Evolutionary conservation across 257 asterid species (phyloP).

Genomic region (Penstemon davidsonii): DNA sequence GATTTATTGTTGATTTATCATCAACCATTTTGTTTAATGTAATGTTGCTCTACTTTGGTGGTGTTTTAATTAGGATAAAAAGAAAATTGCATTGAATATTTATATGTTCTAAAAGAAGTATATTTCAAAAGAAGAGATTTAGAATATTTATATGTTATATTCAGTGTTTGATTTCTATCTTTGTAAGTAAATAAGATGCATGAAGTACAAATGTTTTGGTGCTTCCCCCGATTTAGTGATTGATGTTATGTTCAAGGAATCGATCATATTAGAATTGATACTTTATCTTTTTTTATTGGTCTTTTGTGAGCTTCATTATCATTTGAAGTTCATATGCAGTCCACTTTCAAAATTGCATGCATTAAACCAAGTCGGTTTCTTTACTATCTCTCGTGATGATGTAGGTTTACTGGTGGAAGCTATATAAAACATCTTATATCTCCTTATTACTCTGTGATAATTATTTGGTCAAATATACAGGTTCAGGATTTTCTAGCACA

Average conservation of each 20-base stretch:
- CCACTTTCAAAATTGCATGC: no score
- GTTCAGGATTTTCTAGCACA: conserved; percentile 67
- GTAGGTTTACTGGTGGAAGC: no score
- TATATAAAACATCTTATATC: neutral
- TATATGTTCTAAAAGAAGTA: neutral
- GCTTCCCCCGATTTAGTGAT: conserved; percentile 10
- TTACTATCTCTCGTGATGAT: no score
- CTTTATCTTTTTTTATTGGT: no score
- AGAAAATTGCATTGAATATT: neutral
- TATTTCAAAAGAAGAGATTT: neutral
- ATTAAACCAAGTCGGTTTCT: no score
- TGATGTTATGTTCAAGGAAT: conserved; percentile 1
- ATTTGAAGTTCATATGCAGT: neutral
- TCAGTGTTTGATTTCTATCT: neutral
- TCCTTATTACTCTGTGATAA: conserved; percentile 22
- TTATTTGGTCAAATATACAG: conserved; percentile 33
- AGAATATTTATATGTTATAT: neutral
- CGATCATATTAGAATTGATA: neutral
- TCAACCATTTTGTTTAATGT: neutral
- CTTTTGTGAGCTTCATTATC: neutral
- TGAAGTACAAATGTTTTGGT: conserved; percentile 8
- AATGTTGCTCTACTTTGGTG: neutral
- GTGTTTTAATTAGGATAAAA: neutral
- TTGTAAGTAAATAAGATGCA: neutral
- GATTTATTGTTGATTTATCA: neutral